Conservation (phyloP, 2,329 filamentous ascomycete species). For the Paramyrothecium sp. region DNA sequence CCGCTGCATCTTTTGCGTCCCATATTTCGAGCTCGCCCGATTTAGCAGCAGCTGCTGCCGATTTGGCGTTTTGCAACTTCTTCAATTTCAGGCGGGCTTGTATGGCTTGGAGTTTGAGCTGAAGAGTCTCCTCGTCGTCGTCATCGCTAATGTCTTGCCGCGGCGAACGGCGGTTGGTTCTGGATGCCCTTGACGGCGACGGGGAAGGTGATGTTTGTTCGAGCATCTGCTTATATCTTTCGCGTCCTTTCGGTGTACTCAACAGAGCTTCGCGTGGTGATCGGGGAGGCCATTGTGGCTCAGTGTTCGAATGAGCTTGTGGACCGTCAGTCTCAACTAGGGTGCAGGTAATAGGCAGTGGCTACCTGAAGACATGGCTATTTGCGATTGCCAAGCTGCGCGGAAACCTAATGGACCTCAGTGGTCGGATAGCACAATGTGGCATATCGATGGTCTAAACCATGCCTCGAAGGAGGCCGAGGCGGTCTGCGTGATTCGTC, state of each 20-base stretch:
- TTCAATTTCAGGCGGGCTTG: slow-evolving; percentile 86
- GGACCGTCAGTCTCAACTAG: slow-evolving; percentile 11
- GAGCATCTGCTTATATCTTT: slow-evolving; percentile 67
- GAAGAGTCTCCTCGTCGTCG: slow-evolving; percentile 86
- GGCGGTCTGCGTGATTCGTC: not conserved
- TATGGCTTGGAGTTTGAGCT: slow-evolving; percentile 84
- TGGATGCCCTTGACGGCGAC: slow-evolving; percentile 47
- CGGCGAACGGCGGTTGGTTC: slow-evolving; percentile 16
- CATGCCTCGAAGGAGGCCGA: not conserved
- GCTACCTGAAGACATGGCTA: slow-evolving; percentile 24
- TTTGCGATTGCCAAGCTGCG: not conserved
- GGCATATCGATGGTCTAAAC: not conserved
- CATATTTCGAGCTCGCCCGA: not conserved
- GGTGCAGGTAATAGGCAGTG: not conserved
- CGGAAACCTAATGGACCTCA: not conserved
- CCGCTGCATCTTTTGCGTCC: slow-evolving; percentile 9
- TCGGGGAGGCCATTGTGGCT: slow-evolving; percentile 63
- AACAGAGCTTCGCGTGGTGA: slow-evolving; percentile 64
- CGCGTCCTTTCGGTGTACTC: slow-evolving; percentile 74
- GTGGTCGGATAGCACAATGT: not conserved
- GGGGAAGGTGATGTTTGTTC: slow-evolving; percentile 67
- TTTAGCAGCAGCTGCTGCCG: slow-evolving; percentile 4
- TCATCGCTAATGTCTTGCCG: slow-evolving; percentile 33
- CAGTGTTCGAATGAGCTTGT: slow-evolving; percentile 32
- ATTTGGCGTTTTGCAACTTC: slow-evolving; percentile 65